Conservation (phyloP, 805 yeast species). For the Starmerella floricola region DNA sequence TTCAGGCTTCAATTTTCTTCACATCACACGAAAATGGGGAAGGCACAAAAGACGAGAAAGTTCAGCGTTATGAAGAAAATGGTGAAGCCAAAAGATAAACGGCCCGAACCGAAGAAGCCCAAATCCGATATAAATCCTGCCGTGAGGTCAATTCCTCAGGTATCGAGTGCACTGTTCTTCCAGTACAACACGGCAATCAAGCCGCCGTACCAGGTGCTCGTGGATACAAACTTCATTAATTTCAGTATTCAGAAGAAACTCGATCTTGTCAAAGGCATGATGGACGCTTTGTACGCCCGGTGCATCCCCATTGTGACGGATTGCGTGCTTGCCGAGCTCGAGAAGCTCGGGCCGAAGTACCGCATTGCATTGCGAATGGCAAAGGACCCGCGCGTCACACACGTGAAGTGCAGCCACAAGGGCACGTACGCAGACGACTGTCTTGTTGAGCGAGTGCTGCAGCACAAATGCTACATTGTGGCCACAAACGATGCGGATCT, state of each 20-base stretch:
- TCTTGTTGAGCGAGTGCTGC: slow-evolving; percentile 80
- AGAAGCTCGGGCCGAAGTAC: slow-evolving; percentile 87
- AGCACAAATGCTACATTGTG: slow-evolving; percentile 92
- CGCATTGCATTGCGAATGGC: slow-evolving; percentile 88
- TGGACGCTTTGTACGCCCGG: slow-evolving; percentile 89
- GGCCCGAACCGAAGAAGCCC: slow-evolving; percentile 31
- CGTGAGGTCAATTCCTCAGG: slow-evolving; percentile 73
- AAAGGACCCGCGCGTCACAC: slow-evolving; percentile 79
- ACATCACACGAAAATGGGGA: slow-evolving; percentile 53
- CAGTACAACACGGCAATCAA: slow-evolving; percentile 86
- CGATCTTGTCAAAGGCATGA: slow-evolving; percentile 89
- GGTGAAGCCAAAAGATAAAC: slow-evolving; percentile 57
- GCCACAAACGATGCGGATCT: slow-evolving; percentile 97
- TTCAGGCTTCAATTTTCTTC: background rate
- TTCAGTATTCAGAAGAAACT: slow-evolving; percentile 92
- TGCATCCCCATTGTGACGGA: slow-evolving; percentile 93
- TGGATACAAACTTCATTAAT: slow-evolving; percentile 94
- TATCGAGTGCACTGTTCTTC: slow-evolving; percentile 87
- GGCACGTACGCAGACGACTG: slow-evolving; percentile 99
- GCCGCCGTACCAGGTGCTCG: slow-evolving; percentile 94
- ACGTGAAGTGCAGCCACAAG: slow-evolving; percentile 79
- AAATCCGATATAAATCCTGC: slow-evolving; percentile 42
- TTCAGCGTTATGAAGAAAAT: slow-evolving; percentile 86
- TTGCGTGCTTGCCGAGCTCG: slow-evolving; percentile 96
- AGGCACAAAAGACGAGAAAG: slow-evolving; percentile 93